Evolutionary conservation across 352 stramenopile species (phyloP).

Genomic region (Plasmopara halstedii): DNA sequence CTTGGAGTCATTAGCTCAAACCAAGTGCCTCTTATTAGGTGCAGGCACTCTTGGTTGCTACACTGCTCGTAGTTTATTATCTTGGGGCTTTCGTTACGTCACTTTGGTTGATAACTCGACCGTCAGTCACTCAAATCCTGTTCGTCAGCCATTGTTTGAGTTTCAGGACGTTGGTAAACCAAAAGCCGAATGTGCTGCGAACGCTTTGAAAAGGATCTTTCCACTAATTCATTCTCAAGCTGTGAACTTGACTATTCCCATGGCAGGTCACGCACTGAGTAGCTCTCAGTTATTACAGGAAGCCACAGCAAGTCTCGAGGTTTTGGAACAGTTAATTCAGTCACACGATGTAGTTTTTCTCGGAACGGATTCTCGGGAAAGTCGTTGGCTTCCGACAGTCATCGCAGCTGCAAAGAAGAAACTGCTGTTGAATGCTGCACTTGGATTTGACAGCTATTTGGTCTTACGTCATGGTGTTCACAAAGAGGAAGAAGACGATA

Average conservation of each 20-base stretch:
- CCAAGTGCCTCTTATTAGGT: slow-evolving; percentile 94
- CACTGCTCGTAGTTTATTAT: slow-evolving; percentile 91
- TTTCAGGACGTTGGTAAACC: slow-evolving; percentile 91
- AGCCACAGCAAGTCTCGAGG: slow-evolving; percentile 57
- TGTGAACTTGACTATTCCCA: slow-evolving; percentile 95
- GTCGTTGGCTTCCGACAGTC: slow-evolving; percentile 96
- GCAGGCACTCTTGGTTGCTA: slow-evolving; percentile 96
- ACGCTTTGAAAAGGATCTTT: slow-evolving; percentile 89
- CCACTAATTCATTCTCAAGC: slow-evolving; percentile 86
- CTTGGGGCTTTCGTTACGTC: slow-evolving; percentile 96
- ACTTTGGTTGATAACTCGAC: slow-evolving; percentile 97
- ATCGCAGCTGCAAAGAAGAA: slow-evolving; percentile 91
- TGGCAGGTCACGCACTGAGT: slow-evolving; percentile 93
- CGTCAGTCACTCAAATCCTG: slow-evolving; percentile 97
- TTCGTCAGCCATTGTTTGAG: slow-evolving; percentile 95
- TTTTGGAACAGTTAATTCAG: slow-evolving; percentile 87
- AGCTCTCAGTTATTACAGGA: slow-evolving; percentile 51
- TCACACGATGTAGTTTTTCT: slow-evolving; percentile 95
- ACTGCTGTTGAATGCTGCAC: slow-evolving; percentile 67
- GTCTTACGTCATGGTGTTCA: slow-evolving; percentile 95
- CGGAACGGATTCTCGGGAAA: slow-evolving; percentile 98
- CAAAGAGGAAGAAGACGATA: slow-evolving; percentile 2
- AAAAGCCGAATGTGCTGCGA: slow-evolving; percentile 92
- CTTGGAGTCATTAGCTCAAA: slow-evolving; percentile 82
- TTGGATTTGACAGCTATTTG: slow-evolving; percentile 96